Percentiles rank a stretch among this genome's conserved stretches.
Evolutionary conservation across 345 rosid species (phyloP).

Genomic region (Populus deltoides): DNA sequence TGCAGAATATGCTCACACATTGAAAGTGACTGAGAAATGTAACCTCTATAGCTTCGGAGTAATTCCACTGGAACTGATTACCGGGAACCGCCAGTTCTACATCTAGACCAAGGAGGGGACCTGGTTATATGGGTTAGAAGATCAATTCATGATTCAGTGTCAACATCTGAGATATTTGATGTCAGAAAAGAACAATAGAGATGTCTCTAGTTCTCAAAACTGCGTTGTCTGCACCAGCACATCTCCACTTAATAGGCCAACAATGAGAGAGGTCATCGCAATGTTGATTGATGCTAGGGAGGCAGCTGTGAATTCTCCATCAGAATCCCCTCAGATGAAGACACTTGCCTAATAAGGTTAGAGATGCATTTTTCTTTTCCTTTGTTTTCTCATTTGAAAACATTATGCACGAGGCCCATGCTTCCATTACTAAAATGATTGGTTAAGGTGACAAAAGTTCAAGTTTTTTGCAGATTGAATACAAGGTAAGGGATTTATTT

Average conservation of each 20-base stretch:
- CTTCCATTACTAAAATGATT: not conserved
- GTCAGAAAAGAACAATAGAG: not conserved
- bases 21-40: not conserved
- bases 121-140: not conserved
- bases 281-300: not conserved
- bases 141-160: not conserved
- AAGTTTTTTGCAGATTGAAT: not conserved
- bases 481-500: not conserved
- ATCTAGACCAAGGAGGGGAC: not conserved
- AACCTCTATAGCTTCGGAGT: not conserved
- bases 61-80: not conserved
- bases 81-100: not conserved
- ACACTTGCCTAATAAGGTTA: not conserved
- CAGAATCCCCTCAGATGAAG: not conserved
- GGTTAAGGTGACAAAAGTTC: not conserved
- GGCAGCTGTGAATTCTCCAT: not conserved
- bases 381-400: too few relatives aligned
- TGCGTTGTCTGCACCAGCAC: not conserved
- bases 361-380: not conserved
- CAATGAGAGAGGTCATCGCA: not conserved
- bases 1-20: not conserved
- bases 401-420: not conserved
- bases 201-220: not conserved
- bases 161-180: not conserved
- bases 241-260: not conserved